Evolutionary conservation across 1,284 basidiomycete genomes (phyloP), one percentile per base, ranked within the genome.

Genomic region (Apiotrichum akiyoshidainum): DNA sequence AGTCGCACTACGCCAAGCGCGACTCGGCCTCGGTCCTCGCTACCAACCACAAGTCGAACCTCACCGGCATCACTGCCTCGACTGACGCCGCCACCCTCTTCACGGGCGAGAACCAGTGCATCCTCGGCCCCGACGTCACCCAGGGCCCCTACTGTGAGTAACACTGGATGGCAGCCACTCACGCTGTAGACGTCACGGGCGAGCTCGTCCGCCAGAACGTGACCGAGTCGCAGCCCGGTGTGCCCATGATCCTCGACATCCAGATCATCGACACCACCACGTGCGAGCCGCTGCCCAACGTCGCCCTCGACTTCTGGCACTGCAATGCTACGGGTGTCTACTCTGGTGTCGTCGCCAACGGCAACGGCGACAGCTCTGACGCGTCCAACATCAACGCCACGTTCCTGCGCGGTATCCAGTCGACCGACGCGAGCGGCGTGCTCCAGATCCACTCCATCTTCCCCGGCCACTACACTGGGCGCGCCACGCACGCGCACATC

Each of bases 261-360:
- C 66, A 64, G 46, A 49, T 68, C 35, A 86, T 89, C 58, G 87
- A 89, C 65, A 83, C 87, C 10, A 82, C 86, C 65, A 88, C 86
- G 1, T 89, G 87, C 77, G 76, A 84, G 65, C 86, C 87, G 19
- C 78, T 87, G 0, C 80, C 82, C 4, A 83, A 86, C 69, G 84
- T 85, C 40, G 80, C 88, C 33, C 85, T 88, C 22, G 87, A 89
- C 67, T 82, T 89, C 45, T 89, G 87, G 87, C 63, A 69, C 78
- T 79, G 79, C 55, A 82, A 82, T 61, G 78, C 76, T 19, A 75
- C 71, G 6, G 76, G 77, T 17, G 74, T 78, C 67, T 81, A 81
- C 71, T 76, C 80, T 34, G 81, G 81, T 55, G 79, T 81, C 70
- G 72, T 78, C 19, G 70, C 64, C 65, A 2, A 73, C 71, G 41